Evolutionary conservation across 2,329 filamentous ascomycete species (phyloP).

Genomic region (Ophiostoma sp.): DNA sequence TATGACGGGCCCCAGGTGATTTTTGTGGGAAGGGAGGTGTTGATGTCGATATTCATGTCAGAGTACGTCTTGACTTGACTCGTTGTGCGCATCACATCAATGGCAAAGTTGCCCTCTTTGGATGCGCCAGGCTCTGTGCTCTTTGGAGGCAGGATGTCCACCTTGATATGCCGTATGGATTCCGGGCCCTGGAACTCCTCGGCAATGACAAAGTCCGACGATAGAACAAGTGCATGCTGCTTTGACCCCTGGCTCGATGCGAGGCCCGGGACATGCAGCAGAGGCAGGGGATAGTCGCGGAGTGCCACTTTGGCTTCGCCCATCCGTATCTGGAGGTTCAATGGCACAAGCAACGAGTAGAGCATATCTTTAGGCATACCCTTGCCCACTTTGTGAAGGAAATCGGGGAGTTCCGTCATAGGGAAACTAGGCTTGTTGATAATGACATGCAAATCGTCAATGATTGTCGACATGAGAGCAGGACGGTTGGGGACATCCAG

Average conservation of each 20-base stretch:
- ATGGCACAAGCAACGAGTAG: conserved; percentile 82
- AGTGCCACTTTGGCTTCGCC: conserved; percentile 81
- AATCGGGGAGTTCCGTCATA: conserved; percentile 71
- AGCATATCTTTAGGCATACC: conserved; percentile 89
- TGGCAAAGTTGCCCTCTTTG: conserved; percentile 62
- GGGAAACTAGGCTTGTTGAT: conserved; percentile 94
- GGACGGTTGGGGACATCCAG: conserved; percentile 80
- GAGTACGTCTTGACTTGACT: conserved; percentile 96
- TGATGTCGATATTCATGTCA: conserved; percentile 85
- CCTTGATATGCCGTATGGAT: conserved; percentile 71
- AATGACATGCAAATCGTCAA: conserved; percentile 77
- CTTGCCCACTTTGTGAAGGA: conserved; percentile 86
- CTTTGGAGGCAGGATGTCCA: conserved; percentile 75
- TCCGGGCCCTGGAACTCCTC: conserved; percentile 82
- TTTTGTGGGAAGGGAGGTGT: conserved; percentile 82
- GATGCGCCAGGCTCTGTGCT: conserved; percentile 51
- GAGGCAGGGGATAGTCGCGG: conserved; percentile 86
- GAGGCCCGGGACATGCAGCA: conserved; percentile 83
- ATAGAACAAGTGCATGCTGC: conserved; percentile 74
- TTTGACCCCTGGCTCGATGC: conserved; percentile 59
- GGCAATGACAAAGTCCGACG: conserved; percentile 88
- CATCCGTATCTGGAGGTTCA: conserved; percentile 85
- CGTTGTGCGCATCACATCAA: conserved; percentile 85
- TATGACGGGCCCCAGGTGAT: conserved; percentile 98
- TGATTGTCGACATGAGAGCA: conserved; percentile 69